Percentiles rank a stretch among this genome's conserved stretches.
These are phyloP conservation scores for Paxillus rubicundulus DNA, from an alignment of 768 basidiomycete genomes.

Conservation along the genomic window DNA sequence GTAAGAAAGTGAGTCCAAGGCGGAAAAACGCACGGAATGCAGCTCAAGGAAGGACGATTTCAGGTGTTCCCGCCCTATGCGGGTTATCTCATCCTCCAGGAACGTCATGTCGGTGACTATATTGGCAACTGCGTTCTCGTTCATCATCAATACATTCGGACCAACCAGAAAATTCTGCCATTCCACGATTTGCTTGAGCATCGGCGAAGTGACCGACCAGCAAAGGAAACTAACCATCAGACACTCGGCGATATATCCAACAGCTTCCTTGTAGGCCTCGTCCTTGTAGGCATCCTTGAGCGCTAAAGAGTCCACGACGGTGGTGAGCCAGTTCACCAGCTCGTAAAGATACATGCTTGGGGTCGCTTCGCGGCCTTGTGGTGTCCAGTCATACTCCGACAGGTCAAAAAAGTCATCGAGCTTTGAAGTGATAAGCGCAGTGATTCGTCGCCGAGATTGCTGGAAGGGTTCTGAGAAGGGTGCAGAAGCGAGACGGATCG, in stretches of 20 bases:
- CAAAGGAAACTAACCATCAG: slow-evolving; percentile 67
- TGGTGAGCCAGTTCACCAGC: slow-evolving; percentile 93
- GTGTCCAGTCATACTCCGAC: slow-evolving; percentile 94
- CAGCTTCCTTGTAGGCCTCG: slow-evolving; percentile 83
- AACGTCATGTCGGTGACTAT: slow-evolving; percentile 85
- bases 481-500: slow-evolving; percentile 63
- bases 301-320: slow-evolving; percentile 86
- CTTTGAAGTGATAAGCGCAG: slow-evolving; percentile 82
- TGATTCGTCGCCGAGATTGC: slow-evolving; percentile 72
- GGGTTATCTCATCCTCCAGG: slow-evolving; percentile 80
- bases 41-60: slow-evolving; percentile 75
- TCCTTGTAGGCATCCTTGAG: slow-evolving; percentile 86
- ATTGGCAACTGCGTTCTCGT: slow-evolving; percentile 87
- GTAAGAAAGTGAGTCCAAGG: not conserved
- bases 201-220: not conserved
- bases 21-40: slow-evolving; percentile 54
- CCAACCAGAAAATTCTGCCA: slow-evolving; percentile 74
- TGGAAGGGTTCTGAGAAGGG: slow-evolving; percentile 71
- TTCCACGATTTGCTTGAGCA: not conserved
- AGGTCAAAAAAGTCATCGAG: slow-evolving; percentile 95
- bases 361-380: slow-evolving; percentile 61
- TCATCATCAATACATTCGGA: slow-evolving; percentile 71
- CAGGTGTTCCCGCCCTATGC: slow-evolving; percentile 70
- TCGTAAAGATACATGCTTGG: slow-evolving; percentile 96
- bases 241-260: slow-evolving; percentile 84